These are phyloP conservation scores for Rhizophora apiculata DNA, from an alignment of 345 rosid genomes.

Conservation along the genomic window DNA sequence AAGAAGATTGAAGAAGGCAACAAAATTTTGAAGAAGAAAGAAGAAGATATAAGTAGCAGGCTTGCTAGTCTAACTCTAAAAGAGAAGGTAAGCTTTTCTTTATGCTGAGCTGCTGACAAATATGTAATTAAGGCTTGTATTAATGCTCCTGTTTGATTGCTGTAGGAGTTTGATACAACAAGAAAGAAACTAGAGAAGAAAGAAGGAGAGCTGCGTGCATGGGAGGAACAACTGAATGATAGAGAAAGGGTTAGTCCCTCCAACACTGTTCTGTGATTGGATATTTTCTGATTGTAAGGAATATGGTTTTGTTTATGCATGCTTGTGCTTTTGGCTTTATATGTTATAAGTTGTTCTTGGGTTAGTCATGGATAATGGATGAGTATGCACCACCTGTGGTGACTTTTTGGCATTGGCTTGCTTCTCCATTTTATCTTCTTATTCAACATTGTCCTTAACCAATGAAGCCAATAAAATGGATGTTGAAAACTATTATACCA, in stretches of 20 bases:
- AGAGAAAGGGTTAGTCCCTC: conserved; percentile 68
- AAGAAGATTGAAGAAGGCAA: conserved; percentile 69
- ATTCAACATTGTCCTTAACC: too few species aligned
- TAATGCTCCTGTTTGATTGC: neutral
- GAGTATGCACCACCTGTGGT: too few species aligned
- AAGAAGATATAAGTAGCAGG: conserved; percentile 67
- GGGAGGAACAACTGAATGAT: conserved; percentile 74
- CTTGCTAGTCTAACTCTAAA: conserved; percentile 46
- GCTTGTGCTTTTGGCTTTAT: too few species aligned
- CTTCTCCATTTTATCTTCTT: too few species aligned
- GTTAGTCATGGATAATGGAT: too few species aligned
- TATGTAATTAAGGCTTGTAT: neutral
- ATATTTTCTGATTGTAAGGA: neutral
- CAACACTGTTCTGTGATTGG: neutral
- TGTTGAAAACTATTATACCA: too few species aligned
- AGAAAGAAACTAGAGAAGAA: conserved; percentile 58
- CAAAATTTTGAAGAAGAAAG: conserved; percentile 51
- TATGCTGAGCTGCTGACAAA: neutral
- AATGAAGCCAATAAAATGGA: too few species aligned
- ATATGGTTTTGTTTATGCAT: too few species aligned
- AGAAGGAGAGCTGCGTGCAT: conserved; percentile 52
- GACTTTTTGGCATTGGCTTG: too few species aligned
- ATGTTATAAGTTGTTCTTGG: too few species aligned
- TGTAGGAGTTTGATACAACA: conserved; percentile 59
- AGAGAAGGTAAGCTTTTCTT: conserved; percentile 59